Evolutionary conservation across 2,329 filamentous ascomycete species (phyloP).

Genomic region (Fusarium lateritium): DNA sequence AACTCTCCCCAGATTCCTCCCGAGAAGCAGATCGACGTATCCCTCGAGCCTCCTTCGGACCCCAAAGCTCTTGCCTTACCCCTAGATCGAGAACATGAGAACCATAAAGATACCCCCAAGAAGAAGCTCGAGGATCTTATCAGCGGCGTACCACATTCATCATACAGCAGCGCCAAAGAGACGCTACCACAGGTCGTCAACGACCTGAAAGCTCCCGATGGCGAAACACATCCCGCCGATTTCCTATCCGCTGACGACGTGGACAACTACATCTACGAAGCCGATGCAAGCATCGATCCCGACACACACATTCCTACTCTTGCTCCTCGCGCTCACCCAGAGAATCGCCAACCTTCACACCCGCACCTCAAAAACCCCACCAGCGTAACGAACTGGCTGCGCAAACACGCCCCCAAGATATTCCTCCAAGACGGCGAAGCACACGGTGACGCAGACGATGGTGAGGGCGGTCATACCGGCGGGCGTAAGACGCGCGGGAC

Average conservation of each 20-base stretch:
- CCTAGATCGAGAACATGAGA: slow-evolving; percentile 53
- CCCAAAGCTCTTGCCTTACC: slow-evolving; percentile 53
- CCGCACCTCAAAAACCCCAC: slow-evolving; percentile 78
- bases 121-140: slow-evolving; percentile 68
- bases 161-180: slow-evolving; percentile 70
- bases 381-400: slow-evolving; percentile 96
- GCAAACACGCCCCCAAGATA: slow-evolving; percentile 85
- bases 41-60: slow-evolving; percentile 62
- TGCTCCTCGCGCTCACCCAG: slow-evolving; percentile 63
- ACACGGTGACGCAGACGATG: slow-evolving; percentile 59
- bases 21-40: slow-evolving; percentile 81
- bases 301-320: slow-evolving; percentile 64
- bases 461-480: slow-evolving; percentile 48
- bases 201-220: slow-evolving; percentile 65
- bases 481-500: slow-evolving; percentile 56
- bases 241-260: slow-evolving; percentile 80
- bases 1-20: slow-evolving; percentile 82
- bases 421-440: slow-evolving; percentile 80
- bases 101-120: slow-evolving; percentile 60
- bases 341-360: slow-evolving; percentile 57
- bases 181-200: slow-evolving; percentile 71
- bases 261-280: slow-evolving; percentile 78
- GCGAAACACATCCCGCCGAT: slow-evolving; percentile 70
- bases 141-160: slow-evolving; percentile 65
- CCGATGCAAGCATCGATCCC: slow-evolving; percentile 68